Percentiles rank a stretch among this genome's conserved stretches.
These are phyloP conservation scores for Penicillium sp. DNA, from an alignment of 2,329 filamentous ascomycete species.

Conservation along the genomic window DNA sequence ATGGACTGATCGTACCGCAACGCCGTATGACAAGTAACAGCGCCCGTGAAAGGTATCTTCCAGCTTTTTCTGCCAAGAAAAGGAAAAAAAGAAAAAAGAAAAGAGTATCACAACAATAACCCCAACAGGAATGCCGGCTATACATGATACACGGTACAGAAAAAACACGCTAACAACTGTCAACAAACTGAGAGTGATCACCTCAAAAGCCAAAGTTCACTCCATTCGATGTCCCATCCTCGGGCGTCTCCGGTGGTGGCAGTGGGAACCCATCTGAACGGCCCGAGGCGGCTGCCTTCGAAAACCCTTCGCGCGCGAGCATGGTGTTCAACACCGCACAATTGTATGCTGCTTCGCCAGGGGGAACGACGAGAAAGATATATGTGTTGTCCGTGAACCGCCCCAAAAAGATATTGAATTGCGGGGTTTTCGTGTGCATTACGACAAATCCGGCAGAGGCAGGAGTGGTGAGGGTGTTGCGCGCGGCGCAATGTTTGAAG, in stretches of 20 bases:
- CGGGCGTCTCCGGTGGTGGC: slow-evolving; percentile 28
- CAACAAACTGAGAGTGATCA: not conserved
- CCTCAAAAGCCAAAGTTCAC: slow-evolving; percentile 1
- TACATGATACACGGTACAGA: slow-evolving; percentile 12
- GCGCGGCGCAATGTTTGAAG: slow-evolving; percentile 73
- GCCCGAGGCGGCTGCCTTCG: slow-evolving; percentile 49
- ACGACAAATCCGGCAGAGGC: slow-evolving; percentile 40
- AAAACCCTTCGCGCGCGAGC: slow-evolving; percentile 76
- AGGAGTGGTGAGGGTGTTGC: slow-evolving; percentile 41
- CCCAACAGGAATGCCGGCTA: slow-evolving; percentile 6
- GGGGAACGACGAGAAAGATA: slow-evolving; percentile 83
- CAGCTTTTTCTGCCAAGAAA: slow-evolving; percentile 12
- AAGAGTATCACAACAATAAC: not conserved
- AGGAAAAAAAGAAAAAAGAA: not conserved
- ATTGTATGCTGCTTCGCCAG: slow-evolving; percentile 87
- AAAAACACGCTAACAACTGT: slow-evolving; percentile 7
- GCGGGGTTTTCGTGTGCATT: slow-evolving; percentile 47
- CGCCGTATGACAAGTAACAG: slow-evolving; percentile 14
- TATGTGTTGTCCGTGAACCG: slow-evolving; percentile 98
- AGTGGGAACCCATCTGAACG: slow-evolving; percentile 40
- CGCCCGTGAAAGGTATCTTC: slow-evolving; percentile 10
- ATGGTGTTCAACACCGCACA: slow-evolving; percentile 84
- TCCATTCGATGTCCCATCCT: slow-evolving; percentile 13
- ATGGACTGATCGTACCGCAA: slow-evolving; percentile 20
- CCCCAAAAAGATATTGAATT: slow-evolving; percentile 88